Evolutionary conservation across 2,329 filamentous ascomycete species (phyloP).

Genomic region (Pseudohalonectria lignicola): DNA sequence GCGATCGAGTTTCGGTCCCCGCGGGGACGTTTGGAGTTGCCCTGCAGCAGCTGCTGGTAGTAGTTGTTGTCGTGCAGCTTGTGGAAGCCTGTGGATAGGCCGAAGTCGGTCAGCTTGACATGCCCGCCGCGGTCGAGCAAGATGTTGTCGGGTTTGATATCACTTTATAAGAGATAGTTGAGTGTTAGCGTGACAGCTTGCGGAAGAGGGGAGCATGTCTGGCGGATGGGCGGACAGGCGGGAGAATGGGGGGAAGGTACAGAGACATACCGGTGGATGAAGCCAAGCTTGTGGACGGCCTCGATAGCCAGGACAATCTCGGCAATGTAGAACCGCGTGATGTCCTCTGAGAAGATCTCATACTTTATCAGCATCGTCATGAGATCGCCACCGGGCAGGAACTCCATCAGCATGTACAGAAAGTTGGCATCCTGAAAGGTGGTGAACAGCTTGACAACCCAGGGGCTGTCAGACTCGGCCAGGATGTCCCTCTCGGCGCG

Average conservation of each 20-base stretch:
- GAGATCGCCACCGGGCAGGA: constrained; percentile 90
- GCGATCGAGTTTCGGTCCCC: constrained; percentile 82
- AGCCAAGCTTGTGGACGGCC: constrained; percentile 93
- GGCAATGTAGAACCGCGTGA: constrained; percentile 98
- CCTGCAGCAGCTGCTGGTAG: constrained; percentile 90
- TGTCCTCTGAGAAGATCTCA: constrained; percentile 97
- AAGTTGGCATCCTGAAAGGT: constrained; percentile 97
- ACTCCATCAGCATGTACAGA: constrained; percentile 99
- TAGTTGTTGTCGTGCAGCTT: constrained; percentile 97
- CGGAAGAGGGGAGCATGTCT: background rate
- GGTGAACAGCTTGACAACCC: constrained; percentile 97
- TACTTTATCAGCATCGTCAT: constrained; percentile 99
- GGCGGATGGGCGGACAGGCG: too few relatives aligned
- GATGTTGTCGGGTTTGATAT: constrained; percentile 99
- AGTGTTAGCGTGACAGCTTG: background rate
- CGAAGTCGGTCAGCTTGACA: constrained; percentile 97
- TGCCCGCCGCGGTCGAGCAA: constrained; percentile 89
- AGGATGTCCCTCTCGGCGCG: constrained; percentile 95
- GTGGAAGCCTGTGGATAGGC: constrained; percentile 94
- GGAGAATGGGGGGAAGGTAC: too few relatives aligned
- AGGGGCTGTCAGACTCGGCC: constrained; percentile 97
- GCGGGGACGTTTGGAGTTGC: constrained; percentile 57
- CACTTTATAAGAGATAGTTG: constrained; percentile 23
- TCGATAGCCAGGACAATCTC: constrained; percentile 98
- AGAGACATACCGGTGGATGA: constrained; percentile 89